A percentile compares a stretch with the other conserved stretches of the same genome.
Evolutionary conservation across 2,329 filamentous ascomycete genomes (phyloP).

Genomic region (Pseudocercospora cruenta): DNA sequence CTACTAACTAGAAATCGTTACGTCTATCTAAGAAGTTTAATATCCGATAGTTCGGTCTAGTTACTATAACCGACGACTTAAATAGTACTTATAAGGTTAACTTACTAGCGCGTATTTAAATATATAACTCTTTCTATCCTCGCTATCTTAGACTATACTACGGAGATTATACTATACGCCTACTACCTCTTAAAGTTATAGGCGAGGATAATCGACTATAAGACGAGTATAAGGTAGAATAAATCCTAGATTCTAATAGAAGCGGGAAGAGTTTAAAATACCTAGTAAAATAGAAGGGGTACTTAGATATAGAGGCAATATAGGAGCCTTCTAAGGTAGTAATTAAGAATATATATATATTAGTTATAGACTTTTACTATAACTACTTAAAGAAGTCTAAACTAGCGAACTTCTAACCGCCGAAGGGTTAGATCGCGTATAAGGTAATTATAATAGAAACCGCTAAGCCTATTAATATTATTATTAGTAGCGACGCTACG

Average conservation of each 20-base stretch:
- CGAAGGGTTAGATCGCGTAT: too few species aligned
- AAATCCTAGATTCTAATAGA: background rate
- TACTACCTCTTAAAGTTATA: background rate
- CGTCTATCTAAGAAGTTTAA: too few species aligned
- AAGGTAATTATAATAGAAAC: too few species aligned
- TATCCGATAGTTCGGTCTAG: too few species aligned
- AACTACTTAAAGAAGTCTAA: too few species aligned
- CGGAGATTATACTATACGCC: background rate
- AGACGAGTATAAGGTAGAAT: background rate
- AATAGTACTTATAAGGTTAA: background rate
- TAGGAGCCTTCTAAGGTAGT: background rate
- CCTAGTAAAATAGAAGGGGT: background rate
- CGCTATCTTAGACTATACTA: background rate
- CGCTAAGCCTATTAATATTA: too few species aligned
- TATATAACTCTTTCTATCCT: conserved; percentile 2
- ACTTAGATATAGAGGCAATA: background rate
- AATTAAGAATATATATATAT: background rate
- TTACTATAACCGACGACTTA: background rate
- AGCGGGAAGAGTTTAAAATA: background rate
- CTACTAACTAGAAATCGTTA: too few species aligned
- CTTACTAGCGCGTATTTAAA: background rate
- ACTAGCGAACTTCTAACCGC: too few species aligned
- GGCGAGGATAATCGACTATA: background rate
- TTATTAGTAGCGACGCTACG: too few species aligned
- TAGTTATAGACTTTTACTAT: too few species aligned